Evolutionary conservation across 345 rosid species (phyloP).

Genomic region (Anastatica hierochuntica): DNA sequence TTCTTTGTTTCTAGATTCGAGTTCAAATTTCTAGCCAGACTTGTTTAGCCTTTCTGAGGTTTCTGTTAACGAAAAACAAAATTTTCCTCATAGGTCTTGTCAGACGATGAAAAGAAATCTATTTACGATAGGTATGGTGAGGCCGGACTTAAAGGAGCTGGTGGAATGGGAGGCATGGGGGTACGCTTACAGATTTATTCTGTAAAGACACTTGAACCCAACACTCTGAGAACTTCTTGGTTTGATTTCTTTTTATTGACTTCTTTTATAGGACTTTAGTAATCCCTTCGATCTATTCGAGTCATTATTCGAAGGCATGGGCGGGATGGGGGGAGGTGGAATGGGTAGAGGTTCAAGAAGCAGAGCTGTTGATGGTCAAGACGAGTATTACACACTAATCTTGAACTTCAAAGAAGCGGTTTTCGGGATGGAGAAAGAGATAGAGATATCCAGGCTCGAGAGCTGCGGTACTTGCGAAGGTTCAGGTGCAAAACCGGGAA

Average conservation of each 20-base stretch:
- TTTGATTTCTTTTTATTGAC: no score
- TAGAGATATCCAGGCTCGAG: conserved; percentile 84
- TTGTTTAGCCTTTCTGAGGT: not conserved
- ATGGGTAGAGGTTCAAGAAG: conserved; percentile 67
- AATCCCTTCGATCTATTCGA: conserved; percentile 94
- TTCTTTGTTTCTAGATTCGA: no score
- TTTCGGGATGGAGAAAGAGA: conserved; percentile 88
- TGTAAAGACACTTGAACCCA: no score
- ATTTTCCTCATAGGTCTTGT: conserved; percentile 67
- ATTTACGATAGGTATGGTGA: conserved; percentile 90
- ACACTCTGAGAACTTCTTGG: no score
- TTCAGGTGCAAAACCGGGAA: conserved; percentile 86
- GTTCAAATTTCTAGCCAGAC: no score
- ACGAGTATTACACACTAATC: conserved; percentile 72
- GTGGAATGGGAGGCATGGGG: conserved; percentile 91
- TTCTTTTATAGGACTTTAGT: no score
- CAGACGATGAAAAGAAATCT: conserved; percentile 93
- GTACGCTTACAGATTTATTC: no score
- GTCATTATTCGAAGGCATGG: conserved; percentile 85
- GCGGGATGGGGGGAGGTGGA: conserved; percentile 75
- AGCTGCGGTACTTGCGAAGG: conserved; percentile 80
- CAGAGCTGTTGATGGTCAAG: conserved; percentile 83
- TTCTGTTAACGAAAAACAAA: no score
- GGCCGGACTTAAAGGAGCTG: conserved; percentile 95
- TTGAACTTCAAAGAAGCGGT: conserved; percentile 89